These are phyloP conservation scores for Medicago truncatula DNA, from an alignment of 306 rosid genomes.

Conservation along the genomic window DNA sequence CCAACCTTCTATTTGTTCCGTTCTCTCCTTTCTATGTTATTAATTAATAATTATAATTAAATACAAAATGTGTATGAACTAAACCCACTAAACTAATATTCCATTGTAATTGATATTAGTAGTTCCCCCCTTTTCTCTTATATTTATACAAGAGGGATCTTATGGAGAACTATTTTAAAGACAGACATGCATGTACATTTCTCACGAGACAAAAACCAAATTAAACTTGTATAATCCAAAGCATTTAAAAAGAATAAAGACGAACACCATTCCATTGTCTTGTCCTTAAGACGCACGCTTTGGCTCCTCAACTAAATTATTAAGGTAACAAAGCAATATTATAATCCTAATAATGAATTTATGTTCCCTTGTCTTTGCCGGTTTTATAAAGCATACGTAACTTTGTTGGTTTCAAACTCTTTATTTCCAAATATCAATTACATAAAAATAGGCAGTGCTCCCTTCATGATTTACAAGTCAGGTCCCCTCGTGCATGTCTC, in stretches of 20 bases:
- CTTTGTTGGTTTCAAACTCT: conserved; percentile 79
- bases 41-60: too few relatives aligned
- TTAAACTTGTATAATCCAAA: conserved; percentile 20
- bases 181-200: conserved; percentile 16
- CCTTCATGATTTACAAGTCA: conserved; percentile 40
- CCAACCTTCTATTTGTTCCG: too few relatives aligned
- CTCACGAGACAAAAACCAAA: conserved; percentile 1
- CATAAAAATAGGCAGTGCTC: conserved; percentile 30
- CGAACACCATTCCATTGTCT: conserved; percentile 54
- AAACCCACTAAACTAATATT: background rate
- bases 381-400: conserved; percentile 60
- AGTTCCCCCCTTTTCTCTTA: background rate
- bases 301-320: conserved; percentile 42
- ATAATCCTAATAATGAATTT: conserved; percentile 42
- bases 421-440: conserved; percentile 37
- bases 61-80: background rate
- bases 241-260: conserved; percentile 38
- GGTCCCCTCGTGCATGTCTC: conserved; percentile 39
- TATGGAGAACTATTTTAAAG: background rate
- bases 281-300: conserved; percentile 62
- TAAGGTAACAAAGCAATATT: conserved; percentile 40
- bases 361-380: conserved; percentile 61
- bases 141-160: background rate
- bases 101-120: background rate
- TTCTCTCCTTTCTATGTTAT: too few relatives aligned